Conservation (phyloP, 805 yeast species). For the Metschnikowia gelsemii region DNA sequence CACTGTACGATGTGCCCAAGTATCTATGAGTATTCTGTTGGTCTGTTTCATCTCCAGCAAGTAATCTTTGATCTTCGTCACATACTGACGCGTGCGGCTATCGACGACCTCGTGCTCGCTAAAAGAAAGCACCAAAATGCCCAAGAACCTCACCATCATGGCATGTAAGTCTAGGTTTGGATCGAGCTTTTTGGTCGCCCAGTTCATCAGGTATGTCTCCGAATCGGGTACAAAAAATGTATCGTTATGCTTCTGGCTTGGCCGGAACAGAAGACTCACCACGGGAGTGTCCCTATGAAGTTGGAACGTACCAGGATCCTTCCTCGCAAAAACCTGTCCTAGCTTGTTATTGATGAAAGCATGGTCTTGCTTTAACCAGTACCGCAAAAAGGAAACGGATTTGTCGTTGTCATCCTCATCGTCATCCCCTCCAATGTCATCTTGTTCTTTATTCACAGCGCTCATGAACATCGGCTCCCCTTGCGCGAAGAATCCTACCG, state of each 20-base stretch:
- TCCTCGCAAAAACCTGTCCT: slow-evolving; percentile 25
- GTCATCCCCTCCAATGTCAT: slow-evolving; percentile 16
- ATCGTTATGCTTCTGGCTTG: slow-evolving; percentile 29
- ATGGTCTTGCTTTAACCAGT: slow-evolving; percentile 38
- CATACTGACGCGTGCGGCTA: slow-evolving; percentile 25
- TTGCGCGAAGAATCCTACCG: too few relatives aligned
- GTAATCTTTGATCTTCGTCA: slow-evolving; percentile 18
- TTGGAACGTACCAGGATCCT: slow-evolving; percentile 35
- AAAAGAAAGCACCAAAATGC: slow-evolving; percentile 35
- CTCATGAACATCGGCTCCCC: too few relatives aligned
- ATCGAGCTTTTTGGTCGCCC: slow-evolving; percentile 28
- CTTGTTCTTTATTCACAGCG: too few relatives aligned
- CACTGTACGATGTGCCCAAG: slow-evolving; percentile 26
- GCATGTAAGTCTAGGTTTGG: slow-evolving; percentile 35
- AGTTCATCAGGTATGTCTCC: slow-evolving; percentile 32
- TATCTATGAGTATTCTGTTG: slow-evolving; percentile 12
- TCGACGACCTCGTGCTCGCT: slow-evolving; percentile 42
- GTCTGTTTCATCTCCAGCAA: slow-evolving; percentile 20
- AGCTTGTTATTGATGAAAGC: slow-evolving; percentile 31
- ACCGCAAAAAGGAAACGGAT: slow-evolving; percentile 31
- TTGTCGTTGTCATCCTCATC: slow-evolving; percentile 21
- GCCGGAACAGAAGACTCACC: slow-evolving; percentile 34
- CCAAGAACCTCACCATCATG: slow-evolving; percentile 36
- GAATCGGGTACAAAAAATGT: slow-evolving; percentile 35
- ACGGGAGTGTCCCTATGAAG: slow-evolving; percentile 31